Percentiles rank a stretch among this genome's conserved stretches.
phyloP scores from a whole-genome alignment of 163 green algal species.

The Smithsoniella earleae region DNA sequence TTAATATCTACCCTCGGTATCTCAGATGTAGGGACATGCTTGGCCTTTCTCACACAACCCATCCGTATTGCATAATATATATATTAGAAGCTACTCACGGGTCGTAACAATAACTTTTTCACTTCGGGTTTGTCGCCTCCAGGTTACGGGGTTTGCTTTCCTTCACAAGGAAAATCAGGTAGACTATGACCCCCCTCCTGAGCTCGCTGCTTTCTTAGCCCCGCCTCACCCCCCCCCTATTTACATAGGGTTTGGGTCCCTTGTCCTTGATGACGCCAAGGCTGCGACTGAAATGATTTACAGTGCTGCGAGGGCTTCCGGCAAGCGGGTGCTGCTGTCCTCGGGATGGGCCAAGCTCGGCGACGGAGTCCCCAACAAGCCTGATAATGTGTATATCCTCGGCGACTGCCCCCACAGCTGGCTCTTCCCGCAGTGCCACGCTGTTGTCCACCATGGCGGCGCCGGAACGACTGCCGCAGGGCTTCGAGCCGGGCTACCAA shows the following conservation, averaged over 20 bases:
- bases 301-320: constrained; percentile 34
- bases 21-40: too few species aligned
- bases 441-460: constrained; percentile 73
- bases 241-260: constrained; percentile 61
- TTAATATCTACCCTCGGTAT: too few species aligned
- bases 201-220: constrained; percentile 48
- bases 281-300: constrained; percentile 43
- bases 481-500: constrained; percentile 47
- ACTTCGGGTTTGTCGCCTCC: not conserved
- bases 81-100: too few species aligned
- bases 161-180: constrained; percentile 40
- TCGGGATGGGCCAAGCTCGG: constrained; percentile 48
- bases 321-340: constrained; percentile 41
- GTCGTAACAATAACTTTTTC: too few species aligned
- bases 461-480: constrained; percentile 64
- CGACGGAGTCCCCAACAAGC: constrained; percentile 29
- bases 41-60: too few species aligned
- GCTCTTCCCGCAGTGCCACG: constrained; percentile 61
- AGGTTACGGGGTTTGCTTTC: constrained; percentile 60
- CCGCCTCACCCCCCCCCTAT: constrained; percentile 41
- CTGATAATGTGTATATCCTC: constrained; percentile 40
- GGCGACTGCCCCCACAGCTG: constrained; percentile 57
- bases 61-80: too few species aligned
- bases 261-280: constrained; percentile 44
- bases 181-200: constrained; percentile 40